Evolutionary conservation across 2,329 filamentous ascomycete species (phyloP).

Genomic region (Beauveria pseudobassiana): DNA sequence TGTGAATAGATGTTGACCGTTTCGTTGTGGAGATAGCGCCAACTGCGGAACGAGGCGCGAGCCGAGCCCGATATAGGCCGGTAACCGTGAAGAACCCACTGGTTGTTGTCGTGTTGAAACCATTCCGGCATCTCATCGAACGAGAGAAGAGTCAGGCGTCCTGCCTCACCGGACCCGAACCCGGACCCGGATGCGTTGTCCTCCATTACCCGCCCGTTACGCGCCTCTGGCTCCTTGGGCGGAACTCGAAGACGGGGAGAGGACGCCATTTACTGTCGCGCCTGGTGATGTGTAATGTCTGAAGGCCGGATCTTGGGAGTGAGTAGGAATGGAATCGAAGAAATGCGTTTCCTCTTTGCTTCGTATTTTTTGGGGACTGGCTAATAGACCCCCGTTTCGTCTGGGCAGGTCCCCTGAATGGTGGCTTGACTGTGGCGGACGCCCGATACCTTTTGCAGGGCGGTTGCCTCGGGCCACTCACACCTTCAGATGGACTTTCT

Average conservation of each 20-base stretch:
- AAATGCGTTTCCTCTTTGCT: not conserved
- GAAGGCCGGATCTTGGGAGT: slow-evolving; percentile 9
- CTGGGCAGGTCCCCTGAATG: no score
- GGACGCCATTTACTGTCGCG: slow-evolving; percentile 13
- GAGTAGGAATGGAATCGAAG: slow-evolving; percentile 1
- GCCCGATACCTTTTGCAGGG: no score
- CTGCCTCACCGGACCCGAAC: slow-evolving; percentile 10
- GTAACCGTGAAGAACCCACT: slow-evolving; percentile 24
- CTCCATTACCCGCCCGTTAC: slow-evolving; percentile 13
- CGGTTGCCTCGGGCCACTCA: no score
- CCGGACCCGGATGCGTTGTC: slow-evolving; percentile 7
- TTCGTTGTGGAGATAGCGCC: slow-evolving; percentile 29
- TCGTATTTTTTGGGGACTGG: not conserved
- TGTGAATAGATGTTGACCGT: slow-evolving; percentile 27
- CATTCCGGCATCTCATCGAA: slow-evolving; percentile 18
- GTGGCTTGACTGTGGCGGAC: no score
- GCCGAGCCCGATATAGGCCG: slow-evolving; percentile 33
- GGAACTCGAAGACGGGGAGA: slow-evolving; percentile 13
- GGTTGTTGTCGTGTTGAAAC: slow-evolving; percentile 16
- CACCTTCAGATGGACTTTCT: no score
- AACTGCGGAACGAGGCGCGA: slow-evolving; percentile 29
- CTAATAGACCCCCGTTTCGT: not conserved
- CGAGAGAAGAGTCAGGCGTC: slow-evolving; percentile 16
- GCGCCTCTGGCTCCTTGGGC: slow-evolving; percentile 12
- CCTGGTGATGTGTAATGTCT: slow-evolving; percentile 7